phyloP scores from a whole-genome alignment of 139 green algal species.

The Mesotaenium endlicherianum region DNA sequence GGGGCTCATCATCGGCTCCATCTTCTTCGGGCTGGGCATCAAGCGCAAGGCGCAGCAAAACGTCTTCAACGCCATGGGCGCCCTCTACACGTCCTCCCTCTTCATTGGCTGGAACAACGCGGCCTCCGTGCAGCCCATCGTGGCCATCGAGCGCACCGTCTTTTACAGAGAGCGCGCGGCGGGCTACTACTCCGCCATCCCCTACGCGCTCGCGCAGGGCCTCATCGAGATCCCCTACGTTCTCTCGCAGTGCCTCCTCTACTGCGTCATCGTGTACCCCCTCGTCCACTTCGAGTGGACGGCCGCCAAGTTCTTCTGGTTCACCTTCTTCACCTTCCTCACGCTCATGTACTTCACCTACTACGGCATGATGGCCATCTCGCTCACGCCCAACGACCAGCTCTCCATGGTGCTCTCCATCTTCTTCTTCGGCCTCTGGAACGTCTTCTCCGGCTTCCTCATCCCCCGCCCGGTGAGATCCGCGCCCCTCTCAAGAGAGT shows the following conservation, averaged over 20 bases:
- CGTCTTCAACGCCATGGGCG: slow-evolving; percentile 56
- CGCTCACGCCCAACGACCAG: slow-evolving; percentile 14
- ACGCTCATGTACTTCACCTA: slow-evolving; percentile 13
- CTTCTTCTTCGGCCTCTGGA: slow-evolving; percentile 28
- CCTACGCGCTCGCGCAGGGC: slow-evolving; percentile 51
- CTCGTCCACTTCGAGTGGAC: slow-evolving; percentile 27
- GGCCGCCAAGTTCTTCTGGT: slow-evolving; percentile 27
- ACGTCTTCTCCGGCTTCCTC: slow-evolving; percentile 32
- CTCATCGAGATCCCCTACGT: slow-evolving; percentile 56
- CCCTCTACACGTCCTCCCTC: slow-evolving; percentile 46
- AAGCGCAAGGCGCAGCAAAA: slow-evolving; percentile 23
- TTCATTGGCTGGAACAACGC: slow-evolving; percentile 60
- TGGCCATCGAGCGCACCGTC: slow-evolving; percentile 45
- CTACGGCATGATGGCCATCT: slow-evolving; percentile 24
- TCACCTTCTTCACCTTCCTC: slow-evolving; percentile 17
- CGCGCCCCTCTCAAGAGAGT: too few species aligned
- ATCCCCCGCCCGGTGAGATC: slow-evolving; percentile 21
- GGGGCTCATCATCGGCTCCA: slow-evolving; percentile 51
- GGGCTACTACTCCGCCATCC: slow-evolving; percentile 50
- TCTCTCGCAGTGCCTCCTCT: slow-evolving; percentile 52
- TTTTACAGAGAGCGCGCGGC: slow-evolving; percentile 51
- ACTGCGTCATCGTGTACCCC: slow-evolving; percentile 26
- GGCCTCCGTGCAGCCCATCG: slow-evolving; percentile 45
- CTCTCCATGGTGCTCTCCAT: slow-evolving; percentile 12
- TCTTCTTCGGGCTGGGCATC: slow-evolving; percentile 24